Evolutionary conservation across 73 alveolate genomes (phyloP), one percentile per base, ranked within the genome.

Genomic region (Stentor coeruleus): DNA sequence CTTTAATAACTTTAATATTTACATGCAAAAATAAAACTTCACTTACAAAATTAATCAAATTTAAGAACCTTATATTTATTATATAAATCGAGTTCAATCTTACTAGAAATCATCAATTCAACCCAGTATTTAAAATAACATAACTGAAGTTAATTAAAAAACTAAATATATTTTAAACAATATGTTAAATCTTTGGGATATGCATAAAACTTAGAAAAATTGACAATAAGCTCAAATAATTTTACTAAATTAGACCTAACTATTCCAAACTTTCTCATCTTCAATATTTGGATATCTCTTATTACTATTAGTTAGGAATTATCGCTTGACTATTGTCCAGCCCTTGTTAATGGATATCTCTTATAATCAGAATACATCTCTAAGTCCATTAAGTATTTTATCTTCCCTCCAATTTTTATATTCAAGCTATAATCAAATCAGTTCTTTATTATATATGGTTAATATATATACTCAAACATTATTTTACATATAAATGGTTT

Each of bases 161-260:
- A 38, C 85, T 77, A n/a, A 77, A 28, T 26, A 33, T 77, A 11
- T 0, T 40, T 35, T 40, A 38, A 77, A 77, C 37, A 33, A 35
- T 26, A 77, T 77, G 1, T 42, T 28, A n/a, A 42, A 1, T n/a
- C 39, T 77, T 26, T 77, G 85, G 85, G 38, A 30, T 3, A n/a
- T 77, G 2, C 85, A 74, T 31, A 42, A 26, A 38, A 49, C 14
- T 33, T 77, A 81, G 87, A 82, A 86, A 73, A 83, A 81, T 81
- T 81, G 38, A 79, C 77, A 55, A 26, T 66, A 11, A 28, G 49
- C 11, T 37, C n/a, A 20, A 66, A 66, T 40, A 28, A 28, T 66
- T 15, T 66, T 11, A 66, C 33, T 20, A 28, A 20, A 20, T 1
- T 66, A 66, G 37, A 66, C 2, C 2, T 40, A 28, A 40, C 33